These are phyloP conservation scores for Scalesia atractyloides DNA, from an alignment of 129 eudicot genomes.

Conservation along the genomic window DNA sequence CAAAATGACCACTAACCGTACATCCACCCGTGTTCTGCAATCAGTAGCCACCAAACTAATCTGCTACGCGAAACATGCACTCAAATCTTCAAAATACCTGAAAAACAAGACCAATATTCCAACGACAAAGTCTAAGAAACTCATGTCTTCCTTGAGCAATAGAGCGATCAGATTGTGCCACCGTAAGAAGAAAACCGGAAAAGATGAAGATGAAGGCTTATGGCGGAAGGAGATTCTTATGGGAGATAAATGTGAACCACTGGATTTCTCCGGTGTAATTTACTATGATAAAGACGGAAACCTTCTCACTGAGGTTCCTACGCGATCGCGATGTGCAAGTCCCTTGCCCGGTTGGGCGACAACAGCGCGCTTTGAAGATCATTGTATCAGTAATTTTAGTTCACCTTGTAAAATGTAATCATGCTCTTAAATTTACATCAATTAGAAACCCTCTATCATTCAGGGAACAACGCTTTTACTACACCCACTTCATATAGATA, in stretches of 20 bases:
- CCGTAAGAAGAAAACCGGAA: conserved; percentile 20
- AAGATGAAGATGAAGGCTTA: conserved; percentile 37
- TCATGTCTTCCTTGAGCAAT: conserved; percentile 35
- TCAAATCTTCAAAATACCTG: conserved; percentile 20
- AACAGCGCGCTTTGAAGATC: too few relatives aligned
- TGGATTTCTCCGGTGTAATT: conserved; percentile 37
- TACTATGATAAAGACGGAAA: conserved; percentile 36
- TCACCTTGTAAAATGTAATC: too few relatives aligned
- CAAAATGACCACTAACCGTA: conserved; percentile 17
- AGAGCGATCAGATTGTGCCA: conserved; percentile 35
- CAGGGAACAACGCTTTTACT: too few relatives aligned
- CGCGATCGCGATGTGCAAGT: conserved; percentile 31
- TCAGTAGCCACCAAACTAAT: conserved; percentile 28
- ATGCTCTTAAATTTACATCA: too few relatives aligned
- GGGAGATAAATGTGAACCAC: conserved; percentile 37
- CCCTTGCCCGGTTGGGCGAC: too few relatives aligned
- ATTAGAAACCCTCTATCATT: too few relatives aligned
- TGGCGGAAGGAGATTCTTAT: conserved; percentile 35
- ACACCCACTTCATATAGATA: too few relatives aligned
- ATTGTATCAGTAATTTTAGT: too few relatives aligned
- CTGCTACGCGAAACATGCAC: conserved; percentile 29
- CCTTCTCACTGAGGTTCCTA: conserved; percentile 31
- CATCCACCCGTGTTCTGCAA: conserved; percentile 18
- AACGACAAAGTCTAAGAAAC: conserved; percentile 27
- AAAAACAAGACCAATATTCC: conserved; percentile 15